These are phyloP conservation scores for Cymbopogon flexuosus DNA, from an alignment of 202 grass and related monocot species.

Conservation along the genomic window DNA sequence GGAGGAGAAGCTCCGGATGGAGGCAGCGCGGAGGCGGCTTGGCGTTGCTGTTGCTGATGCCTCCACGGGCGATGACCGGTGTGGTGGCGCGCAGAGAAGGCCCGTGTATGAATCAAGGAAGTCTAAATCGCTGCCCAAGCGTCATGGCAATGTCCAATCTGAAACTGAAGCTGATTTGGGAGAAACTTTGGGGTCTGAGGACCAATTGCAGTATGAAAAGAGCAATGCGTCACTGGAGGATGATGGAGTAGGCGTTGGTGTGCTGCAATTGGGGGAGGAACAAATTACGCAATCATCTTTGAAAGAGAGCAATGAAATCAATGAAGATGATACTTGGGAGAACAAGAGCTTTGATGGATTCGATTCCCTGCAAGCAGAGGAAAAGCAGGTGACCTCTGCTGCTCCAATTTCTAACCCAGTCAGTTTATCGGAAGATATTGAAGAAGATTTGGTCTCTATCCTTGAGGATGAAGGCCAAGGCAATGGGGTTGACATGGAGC, in stretches of 20 bases:
- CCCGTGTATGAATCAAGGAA: slow-evolving; percentile 13
- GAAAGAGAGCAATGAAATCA: background rate
- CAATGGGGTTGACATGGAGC: slow-evolving; percentile 4
- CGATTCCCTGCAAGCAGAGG: background rate
- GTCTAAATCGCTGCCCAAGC: background rate
- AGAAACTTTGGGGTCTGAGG: background rate
- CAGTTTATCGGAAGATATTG: background rate
- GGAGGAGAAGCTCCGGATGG: background rate
- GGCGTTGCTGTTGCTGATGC: background rate
- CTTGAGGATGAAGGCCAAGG: background rate
- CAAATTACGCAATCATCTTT: background rate
- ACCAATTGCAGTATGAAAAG: background rate
- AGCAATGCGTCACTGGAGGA: background rate
- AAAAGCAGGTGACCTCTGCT: background rate
- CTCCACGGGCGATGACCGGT: background rate
- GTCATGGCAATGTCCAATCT: background rate
- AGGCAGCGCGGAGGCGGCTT: background rate
- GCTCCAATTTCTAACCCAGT: background rate
- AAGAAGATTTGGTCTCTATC: background rate
- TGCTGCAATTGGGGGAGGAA: background rate
- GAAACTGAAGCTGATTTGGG: background rate
- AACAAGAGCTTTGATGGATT: background rate
- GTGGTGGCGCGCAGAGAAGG: background rate
- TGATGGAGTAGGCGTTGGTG: background rate
- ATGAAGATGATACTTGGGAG: background rate